Percentiles rank a stretch among this genome's conserved stretches.
phyloP scores from a whole-genome alignment of 805 yeast genomes.

The Blastobotrys attinorum region DNA sequence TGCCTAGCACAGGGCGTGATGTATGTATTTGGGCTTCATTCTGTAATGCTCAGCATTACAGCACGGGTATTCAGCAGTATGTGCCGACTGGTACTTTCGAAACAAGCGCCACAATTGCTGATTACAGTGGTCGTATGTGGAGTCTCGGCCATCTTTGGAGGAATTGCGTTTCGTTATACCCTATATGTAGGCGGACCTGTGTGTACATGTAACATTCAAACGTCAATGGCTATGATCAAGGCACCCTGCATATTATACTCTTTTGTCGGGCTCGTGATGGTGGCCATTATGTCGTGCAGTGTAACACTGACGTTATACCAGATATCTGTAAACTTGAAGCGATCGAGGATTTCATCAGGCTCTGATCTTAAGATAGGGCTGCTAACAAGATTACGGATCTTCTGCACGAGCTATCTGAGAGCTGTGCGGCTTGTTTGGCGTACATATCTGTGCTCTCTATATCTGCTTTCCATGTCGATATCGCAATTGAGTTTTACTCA shows the following conservation, averaged over 20 bases:
- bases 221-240: not conserved
- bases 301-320: not conserved
- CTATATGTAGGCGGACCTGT: not conserved
- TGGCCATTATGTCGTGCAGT: not conserved
- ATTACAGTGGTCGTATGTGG: not conserved
- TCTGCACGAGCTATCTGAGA: not conserved
- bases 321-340: not conserved
- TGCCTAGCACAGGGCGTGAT: slow-evolving; percentile 8
- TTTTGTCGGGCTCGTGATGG: not conserved
- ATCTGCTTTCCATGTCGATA: not conserved
- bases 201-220: not conserved
- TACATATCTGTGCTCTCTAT: not conserved
- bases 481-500: not conserved
- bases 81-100: not conserved
- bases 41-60: slow-evolving; percentile 1
- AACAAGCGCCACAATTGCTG: not conserved
- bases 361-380: not conserved
- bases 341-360: not conserved
- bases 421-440: not conserved
- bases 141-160: slow-evolving; percentile 1
- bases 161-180: not conserved
- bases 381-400: not conserved
- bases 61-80: not conserved
- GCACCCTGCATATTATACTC: not conserved
- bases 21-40: slow-evolving; percentile 2